Percentiles rank a stretch among this genome's conserved stretches.
Evolutionary conservation across 805 yeast genomes (phyloP).

Genomic region (Ogataea paradorogensis): DNA sequence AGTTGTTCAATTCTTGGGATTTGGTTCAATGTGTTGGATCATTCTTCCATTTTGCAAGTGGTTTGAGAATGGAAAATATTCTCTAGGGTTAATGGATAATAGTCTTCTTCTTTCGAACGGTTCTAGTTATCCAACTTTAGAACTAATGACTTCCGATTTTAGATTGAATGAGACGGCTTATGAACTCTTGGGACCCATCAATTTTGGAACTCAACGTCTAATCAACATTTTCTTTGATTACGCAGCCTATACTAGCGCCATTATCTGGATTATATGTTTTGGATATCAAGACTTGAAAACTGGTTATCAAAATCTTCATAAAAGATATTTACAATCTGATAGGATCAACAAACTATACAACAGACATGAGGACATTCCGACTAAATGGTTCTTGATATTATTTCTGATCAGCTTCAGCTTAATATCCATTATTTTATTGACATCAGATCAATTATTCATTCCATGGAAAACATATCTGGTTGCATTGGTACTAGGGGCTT

Average conservation of each 20-base stretch:
- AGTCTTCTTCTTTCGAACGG: constrained; percentile 39
- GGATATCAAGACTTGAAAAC: constrained; percentile 24
- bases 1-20: constrained; percentile 45
- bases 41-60: constrained; percentile 47
- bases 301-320: constrained; percentile 10
- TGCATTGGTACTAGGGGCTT: constrained; percentile 41
- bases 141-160: constrained; percentile 40
- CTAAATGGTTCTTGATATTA: constrained; percentile 39
- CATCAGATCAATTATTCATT: constrained; percentile 32
- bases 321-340: constrained; percentile 26
- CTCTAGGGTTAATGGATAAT: constrained; percentile 48
- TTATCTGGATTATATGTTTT: constrained; percentile 40
- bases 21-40: constrained; percentile 47
- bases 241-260: constrained; percentile 49
- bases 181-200: constrained; percentile 42
- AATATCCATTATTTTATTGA: constrained; percentile 33
- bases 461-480: constrained; percentile 41
- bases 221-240: constrained; percentile 53
- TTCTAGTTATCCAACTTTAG: constrained; percentile 38
- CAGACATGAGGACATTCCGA: constrained; percentile 41
- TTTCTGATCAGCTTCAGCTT: constrained; percentile 37
- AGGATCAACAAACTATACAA: constrained; percentile 42
- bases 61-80: constrained; percentile 30
- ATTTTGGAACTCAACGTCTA: constrained; percentile 46
- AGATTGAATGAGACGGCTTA: constrained; percentile 45